Evolutionary conservation across 2,329 filamentous ascomycete species (phyloP).

Genomic region (Pyrenophora teres): DNA sequence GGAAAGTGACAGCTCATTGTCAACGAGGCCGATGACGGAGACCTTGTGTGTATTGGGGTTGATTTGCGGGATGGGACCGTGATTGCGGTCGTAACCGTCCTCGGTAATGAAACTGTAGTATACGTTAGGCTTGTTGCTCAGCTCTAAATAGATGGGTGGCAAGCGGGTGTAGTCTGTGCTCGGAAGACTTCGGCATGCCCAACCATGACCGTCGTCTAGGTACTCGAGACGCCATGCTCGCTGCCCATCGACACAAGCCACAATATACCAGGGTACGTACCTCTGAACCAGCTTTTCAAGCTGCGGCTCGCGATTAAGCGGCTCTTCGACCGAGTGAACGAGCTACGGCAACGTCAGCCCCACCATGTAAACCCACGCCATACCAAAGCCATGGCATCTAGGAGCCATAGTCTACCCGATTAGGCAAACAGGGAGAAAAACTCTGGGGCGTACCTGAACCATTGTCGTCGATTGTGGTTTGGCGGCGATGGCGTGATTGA

Average conservation of each 20-base stretch:
- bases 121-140: not conserved
- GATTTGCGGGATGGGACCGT: conserved; percentile 58
- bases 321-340: conserved; percentile 52
- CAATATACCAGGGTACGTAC: conserved; percentile 19
- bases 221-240: not conserved
- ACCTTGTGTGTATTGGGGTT: conserved; percentile 50
- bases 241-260: too few species aligned
- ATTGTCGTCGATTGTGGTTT: conserved; percentile 29
- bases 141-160: too few species aligned
- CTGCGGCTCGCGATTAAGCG: conserved; percentile 56
- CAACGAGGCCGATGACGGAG: conserved; percentile 56
- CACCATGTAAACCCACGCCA: not conserved
- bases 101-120: conserved; percentile 54
- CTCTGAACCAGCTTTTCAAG: conserved; percentile 52
- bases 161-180: too few species aligned
- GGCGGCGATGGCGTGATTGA: conserved; percentile 38
- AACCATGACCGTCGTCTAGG: not conserved
- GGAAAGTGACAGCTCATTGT: conserved; percentile 51
- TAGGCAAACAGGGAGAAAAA: conserved; percentile 18
- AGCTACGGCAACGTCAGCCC: conserved; percentile 34
- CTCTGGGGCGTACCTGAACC: conserved; percentile 30
- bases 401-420: conserved; percentile 24
- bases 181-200: too few species aligned
- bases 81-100: conserved; percentile 62
- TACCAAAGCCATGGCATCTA: not conserved